phyloP scores from a whole-genome alignment of 1,284 basidiomycete genomes.

The Cutaneotrichosporon daszewskae region DNA sequence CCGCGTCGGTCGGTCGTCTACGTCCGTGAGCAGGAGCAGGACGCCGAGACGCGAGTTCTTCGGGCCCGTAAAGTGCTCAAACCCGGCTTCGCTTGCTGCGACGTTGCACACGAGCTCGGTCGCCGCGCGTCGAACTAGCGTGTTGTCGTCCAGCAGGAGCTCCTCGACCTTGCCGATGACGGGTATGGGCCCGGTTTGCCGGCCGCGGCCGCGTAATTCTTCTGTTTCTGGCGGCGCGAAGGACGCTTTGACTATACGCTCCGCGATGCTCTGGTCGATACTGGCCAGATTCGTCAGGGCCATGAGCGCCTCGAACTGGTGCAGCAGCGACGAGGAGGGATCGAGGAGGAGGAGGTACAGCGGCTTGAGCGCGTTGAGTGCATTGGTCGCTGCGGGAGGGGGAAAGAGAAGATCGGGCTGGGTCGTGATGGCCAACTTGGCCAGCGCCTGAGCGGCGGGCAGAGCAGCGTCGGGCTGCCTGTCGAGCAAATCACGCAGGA shows the following conservation, averaged over 20 bases:
- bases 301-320: constrained; percentile 89
- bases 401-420: constrained; percentile 86
- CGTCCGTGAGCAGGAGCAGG: constrained; percentile 74
- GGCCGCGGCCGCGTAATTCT: constrained; percentile 2
- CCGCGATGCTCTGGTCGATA: constrained; percentile 60
- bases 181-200: neutral
- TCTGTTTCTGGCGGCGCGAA: constrained; percentile 20
- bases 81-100: constrained; percentile 66
- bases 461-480: constrained; percentile 52
- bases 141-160: constrained; percentile 76
- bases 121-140: constrained; percentile 74
- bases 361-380: constrained; percentile 74
- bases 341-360: constrained; percentile 66
- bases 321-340: constrained; percentile 63
- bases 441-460: constrained; percentile 75
- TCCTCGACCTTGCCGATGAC: constrained; percentile 64
- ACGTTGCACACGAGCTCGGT: constrained; percentile 94
- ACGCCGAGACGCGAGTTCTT: constrained; percentile 67
- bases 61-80: constrained; percentile 51
- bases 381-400: constrained; percentile 57
- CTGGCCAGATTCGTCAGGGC: constrained; percentile 91
- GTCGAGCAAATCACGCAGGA: constrained; percentile 50
- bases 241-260: constrained; percentile 51
- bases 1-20: constrained; percentile 73
- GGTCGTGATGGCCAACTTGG: constrained; percentile 86